phyloP scores from a whole-genome alignment of 2,329 filamentous ascomycete species.

The Ascomycota sp. region DNA sequence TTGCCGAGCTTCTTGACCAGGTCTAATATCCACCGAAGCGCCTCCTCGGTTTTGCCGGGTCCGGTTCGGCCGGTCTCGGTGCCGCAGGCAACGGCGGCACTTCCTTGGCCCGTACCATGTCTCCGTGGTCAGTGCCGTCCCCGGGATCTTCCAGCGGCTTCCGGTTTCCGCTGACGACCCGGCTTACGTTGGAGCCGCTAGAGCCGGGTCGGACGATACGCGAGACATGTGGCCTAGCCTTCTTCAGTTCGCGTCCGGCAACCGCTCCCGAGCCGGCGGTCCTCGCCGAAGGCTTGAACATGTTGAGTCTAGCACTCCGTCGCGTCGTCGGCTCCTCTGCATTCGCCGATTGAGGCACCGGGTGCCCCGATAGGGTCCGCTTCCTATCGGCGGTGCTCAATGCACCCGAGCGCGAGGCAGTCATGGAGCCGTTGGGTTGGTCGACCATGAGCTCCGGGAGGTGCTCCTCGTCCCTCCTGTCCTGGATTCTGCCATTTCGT shows the following conservation, averaged over 20 bases:
- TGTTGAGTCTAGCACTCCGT: constrained; percentile 50
- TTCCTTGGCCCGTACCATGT: constrained; percentile 28
- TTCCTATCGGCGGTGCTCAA: constrained; percentile 48
- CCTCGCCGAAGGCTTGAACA: constrained; percentile 50
- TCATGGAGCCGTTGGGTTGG: constrained; percentile 14
- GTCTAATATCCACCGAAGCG: constrained; percentile 56
- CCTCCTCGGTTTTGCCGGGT: constrained; percentile 53
- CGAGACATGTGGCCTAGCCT: constrained; percentile 54
- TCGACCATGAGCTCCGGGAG: constrained; percentile 21
- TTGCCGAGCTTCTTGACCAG: constrained; percentile 63
- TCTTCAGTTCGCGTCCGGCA: constrained; percentile 55
- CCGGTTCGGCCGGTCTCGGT: constrained; percentile 23
- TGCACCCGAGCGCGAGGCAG: constrained; percentile 15
- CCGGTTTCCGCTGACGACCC: constrained; percentile 77
- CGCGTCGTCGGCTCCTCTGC: constrained; percentile 39
- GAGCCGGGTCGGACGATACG: constrained; percentile 44
- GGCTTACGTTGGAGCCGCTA: constrained; percentile 52
- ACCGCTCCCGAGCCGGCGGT: constrained; percentile 33
- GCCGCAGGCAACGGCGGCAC: constrained; percentile 14
- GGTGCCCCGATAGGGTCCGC: constrained; percentile 78
- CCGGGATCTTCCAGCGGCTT: constrained; percentile 49
- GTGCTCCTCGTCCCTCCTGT: constrained; percentile 9
- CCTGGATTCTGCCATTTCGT: constrained; percentile 17
- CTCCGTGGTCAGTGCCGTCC: constrained; percentile 51
- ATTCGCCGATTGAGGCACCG: constrained; percentile 29